Evolutionary conservation across 2,329 filamentous ascomycete species (phyloP), one percentile per base, ranked within the genome.

Genomic region (Ascochyta pisi): DNA sequence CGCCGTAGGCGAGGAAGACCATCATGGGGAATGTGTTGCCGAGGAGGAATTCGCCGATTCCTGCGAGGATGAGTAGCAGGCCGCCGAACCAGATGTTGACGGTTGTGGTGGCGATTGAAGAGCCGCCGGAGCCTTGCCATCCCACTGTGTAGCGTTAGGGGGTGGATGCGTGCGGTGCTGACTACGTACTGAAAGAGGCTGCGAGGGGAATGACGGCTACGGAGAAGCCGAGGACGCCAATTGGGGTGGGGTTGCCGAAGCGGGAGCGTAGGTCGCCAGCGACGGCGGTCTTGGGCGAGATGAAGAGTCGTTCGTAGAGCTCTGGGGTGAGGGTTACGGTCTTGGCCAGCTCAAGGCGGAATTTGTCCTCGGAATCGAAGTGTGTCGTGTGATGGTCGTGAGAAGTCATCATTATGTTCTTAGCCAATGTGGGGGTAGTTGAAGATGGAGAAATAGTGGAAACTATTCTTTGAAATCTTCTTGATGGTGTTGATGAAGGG

Each of bases 11-110:
- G 10, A 64, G 47, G 39, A 64, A 64, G 10, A 62, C 62, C 33
- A 62, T 57, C 62, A 62, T 62, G 13, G 62, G 51, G 15, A 60
- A 64, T 3, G 53, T 64, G 44, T 62, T 60, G 15, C 56, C 57
- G 4, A 60, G 59, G 0, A 62, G 54, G 19, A 63, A 63, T 33
- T 63, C 56, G 9, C 58, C 58, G 12, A 60, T 41, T 12, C 56
- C 61, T n/a, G 58, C 58, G 19, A 61, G 19, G 31, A 61, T 46
- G 9, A 61, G 54, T 3, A 63, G 58, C 26, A 58, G 19, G 16
- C 58, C 58, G 16, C 56, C 58, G 24, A 61, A 63, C 51, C 57
- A 62, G 46, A 63, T 56, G 43, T 57, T 60, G 29, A 53, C 23
- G 1, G 53, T 59, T 7, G 51, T 57, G 1, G 58, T 61, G 19